These are phyloP conservation scores for Flaveria linearis DNA, from an alignment of 129 eudicot species.

Conservation along the genomic window DNA sequence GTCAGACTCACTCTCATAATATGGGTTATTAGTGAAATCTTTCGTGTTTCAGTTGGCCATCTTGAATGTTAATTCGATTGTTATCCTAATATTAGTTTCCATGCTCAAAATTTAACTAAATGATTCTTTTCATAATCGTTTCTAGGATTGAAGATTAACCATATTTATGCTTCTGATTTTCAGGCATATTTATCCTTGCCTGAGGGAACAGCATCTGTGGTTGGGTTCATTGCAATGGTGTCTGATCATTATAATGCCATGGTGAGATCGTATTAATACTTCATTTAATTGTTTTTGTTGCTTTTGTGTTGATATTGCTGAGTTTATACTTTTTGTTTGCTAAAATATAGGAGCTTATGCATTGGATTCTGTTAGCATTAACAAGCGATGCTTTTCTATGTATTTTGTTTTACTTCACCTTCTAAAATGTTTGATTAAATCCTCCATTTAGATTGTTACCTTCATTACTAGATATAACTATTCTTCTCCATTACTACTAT, in stretches of 20 bases:
- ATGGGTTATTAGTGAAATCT: not conserved
- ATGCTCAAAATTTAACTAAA: not conserved
- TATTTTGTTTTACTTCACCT: not conserved
- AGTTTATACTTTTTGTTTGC: not conserved
- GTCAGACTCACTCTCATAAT: slow-evolving; percentile 4
- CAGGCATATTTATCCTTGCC: slow-evolving; percentile 71
- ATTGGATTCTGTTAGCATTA: not conserved
- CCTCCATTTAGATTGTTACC: slow-evolving; percentile 2
- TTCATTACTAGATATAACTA: not conserved
- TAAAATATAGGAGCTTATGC: slow-evolving; percentile 1
- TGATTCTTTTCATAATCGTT: not conserved
- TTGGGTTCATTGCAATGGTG: slow-evolving; percentile 71
- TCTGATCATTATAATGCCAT: slow-evolving; percentile 52
- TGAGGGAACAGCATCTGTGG: slow-evolving; percentile 71
- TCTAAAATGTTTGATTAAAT: not conserved
- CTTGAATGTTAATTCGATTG: slow-evolving; percentile 16
- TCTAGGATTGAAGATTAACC: slow-evolving; percentile 25
- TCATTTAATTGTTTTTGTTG: slow-evolving; percentile 1
- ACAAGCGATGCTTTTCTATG: not conserved
- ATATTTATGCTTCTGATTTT: slow-evolving; percentile 22
- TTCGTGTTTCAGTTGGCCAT: slow-evolving; percentile 1
- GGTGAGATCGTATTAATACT: slow-evolving; percentile 35
- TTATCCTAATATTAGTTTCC: slow-evolving; percentile 15
- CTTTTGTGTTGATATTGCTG: slow-evolving; percentile 2
- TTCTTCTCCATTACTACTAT: not conserved